Evolutionary conservation across 2,329 filamentous ascomycete genomes (phyloP).

Genomic region (Ceratocystiopsis sp.): DNA sequence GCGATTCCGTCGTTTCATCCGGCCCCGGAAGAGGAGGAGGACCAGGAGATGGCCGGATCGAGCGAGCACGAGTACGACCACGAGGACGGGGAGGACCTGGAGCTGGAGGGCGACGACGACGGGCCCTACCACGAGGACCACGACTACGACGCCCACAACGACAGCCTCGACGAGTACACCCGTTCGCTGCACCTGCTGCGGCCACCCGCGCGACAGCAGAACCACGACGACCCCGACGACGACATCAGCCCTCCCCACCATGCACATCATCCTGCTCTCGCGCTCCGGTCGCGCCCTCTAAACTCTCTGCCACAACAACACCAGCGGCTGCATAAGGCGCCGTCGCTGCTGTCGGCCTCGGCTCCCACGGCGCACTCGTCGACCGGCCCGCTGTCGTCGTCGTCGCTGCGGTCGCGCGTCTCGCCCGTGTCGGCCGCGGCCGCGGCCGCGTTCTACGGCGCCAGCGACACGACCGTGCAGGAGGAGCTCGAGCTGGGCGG

Average conservation of each 20-base stretch:
- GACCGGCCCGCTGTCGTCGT: background rate
- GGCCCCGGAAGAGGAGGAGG: background rate
- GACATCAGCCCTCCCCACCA: no score
- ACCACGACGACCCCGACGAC: background rate
- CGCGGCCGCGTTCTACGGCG: constrained; percentile 1
- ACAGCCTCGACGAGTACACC: constrained; percentile 8
- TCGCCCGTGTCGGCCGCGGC: background rate
- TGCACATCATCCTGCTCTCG: no score
- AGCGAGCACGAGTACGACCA: background rate
- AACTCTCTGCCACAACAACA: background rate
- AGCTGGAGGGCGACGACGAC: background rate
- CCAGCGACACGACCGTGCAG: constrained; percentile 14
- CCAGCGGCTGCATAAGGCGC: background rate
- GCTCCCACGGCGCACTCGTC: background rate
- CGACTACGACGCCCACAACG: background rate
- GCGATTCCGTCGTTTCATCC: constrained; percentile 1
- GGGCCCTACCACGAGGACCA: no score
- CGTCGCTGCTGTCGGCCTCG: no score
- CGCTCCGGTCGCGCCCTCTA: no score
- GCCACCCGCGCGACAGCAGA: background rate
- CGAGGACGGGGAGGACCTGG: background rate
- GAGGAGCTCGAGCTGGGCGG: constrained; percentile 9
- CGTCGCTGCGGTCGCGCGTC: constrained; percentile 1
- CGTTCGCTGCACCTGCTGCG: constrained; percentile 6
- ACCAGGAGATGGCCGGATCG: background rate